These are phyloP conservation scores for Pleurotus tuoliensis DNA, from an alignment of 768 basidiomycete genomes.

Conservation along the genomic window DNA sequence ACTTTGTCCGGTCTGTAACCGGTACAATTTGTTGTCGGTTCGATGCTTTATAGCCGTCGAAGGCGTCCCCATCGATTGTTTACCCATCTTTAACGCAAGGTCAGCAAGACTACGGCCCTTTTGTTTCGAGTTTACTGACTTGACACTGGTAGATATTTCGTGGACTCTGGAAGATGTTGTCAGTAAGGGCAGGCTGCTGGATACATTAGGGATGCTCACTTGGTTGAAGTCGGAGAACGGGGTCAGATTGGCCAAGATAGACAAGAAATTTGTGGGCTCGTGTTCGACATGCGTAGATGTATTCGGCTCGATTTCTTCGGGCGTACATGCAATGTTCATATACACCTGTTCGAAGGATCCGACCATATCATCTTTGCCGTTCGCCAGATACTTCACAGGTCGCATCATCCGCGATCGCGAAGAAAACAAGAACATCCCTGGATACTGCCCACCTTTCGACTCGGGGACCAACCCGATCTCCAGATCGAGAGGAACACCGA, in stretches of 20 bases:
- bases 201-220: slow-evolving; percentile 37
- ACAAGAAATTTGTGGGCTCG: slow-evolving; percentile 91
- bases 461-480: slow-evolving; percentile 91
- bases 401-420: slow-evolving; percentile 93
- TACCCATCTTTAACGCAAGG: slow-evolving; percentile 76
- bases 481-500: slow-evolving; percentile 85
- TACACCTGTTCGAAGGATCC: slow-evolving; percentile 99
- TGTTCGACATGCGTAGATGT: slow-evolving; percentile 92
- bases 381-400: slow-evolving; percentile 87
- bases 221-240: slow-evolving; percentile 99
- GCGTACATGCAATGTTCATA: slow-evolving; percentile 94
- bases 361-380: slow-evolving; percentile 83
- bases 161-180: slow-evolving; percentile 52
- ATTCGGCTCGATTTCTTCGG: slow-evolving; percentile 73
- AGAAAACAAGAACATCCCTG: slow-evolving; percentile 91
- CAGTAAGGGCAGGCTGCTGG: slow-evolving; percentile 6
- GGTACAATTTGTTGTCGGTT: slow-evolving; percentile 98
- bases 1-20: slow-evolving; percentile 91
- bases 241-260: slow-evolving; percentile 94
- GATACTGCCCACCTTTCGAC: slow-evolving; percentile 93
- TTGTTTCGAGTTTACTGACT: slow-evolving; percentile 32
- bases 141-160: slow-evolving; percentile 94
- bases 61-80: slow-evolving; percentile 99
- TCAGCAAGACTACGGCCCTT: neutral
- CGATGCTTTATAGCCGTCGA: slow-evolving; percentile 87